A percentile compares a stretch with the other conserved stretches of the same genome.
phyloP scores from a whole-genome alignment of 202 grass and related monocot species.

The Alloteropsis angusta region DNA sequence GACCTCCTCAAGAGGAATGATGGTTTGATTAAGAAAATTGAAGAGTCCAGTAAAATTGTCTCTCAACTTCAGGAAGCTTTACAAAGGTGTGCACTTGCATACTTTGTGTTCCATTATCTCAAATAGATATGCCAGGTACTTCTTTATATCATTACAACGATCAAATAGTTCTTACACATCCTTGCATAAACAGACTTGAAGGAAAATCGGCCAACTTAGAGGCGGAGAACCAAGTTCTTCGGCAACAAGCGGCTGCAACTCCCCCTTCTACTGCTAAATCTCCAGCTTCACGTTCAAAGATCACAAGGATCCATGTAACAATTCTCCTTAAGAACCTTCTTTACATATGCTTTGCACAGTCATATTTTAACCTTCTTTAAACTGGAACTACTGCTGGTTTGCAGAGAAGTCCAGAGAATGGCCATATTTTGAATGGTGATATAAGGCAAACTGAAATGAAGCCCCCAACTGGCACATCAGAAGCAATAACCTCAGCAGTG shows the following conservation, averaged over 20 bases:
- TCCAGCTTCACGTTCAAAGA: constrained; percentile 40
- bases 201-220: constrained; percentile 68
- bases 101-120: constrained; percentile 8
- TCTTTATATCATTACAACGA: background rate
- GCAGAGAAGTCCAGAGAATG: constrained; percentile 86
- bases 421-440: constrained; percentile 58
- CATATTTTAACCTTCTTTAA: background rate
- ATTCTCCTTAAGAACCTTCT: constrained; percentile 1
- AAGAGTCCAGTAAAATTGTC: constrained; percentile 44
- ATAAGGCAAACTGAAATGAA: constrained; percentile 51
- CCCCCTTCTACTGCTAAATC: constrained; percentile 50
- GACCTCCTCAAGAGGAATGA: constrained; percentile 52
- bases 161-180: constrained; percentile 20
- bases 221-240: constrained; percentile 67
- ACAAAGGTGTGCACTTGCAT: constrained; percentile 43
- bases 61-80: constrained; percentile 57
- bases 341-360: constrained; percentile 19
- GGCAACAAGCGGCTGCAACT: constrained; percentile 52
- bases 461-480: constrained; percentile 29
- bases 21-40: constrained; percentile 62
- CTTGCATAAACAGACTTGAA: constrained; percentile 55
- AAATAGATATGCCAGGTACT: background rate
- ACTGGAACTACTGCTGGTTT: constrained; percentile 27
- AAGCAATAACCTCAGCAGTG: constrained; percentile 49
- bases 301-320: constrained; percentile 49